Evolutionary conservation across 164 flowering plant species (phyloP).

Genomic region (Saururus chinensis): DNA sequence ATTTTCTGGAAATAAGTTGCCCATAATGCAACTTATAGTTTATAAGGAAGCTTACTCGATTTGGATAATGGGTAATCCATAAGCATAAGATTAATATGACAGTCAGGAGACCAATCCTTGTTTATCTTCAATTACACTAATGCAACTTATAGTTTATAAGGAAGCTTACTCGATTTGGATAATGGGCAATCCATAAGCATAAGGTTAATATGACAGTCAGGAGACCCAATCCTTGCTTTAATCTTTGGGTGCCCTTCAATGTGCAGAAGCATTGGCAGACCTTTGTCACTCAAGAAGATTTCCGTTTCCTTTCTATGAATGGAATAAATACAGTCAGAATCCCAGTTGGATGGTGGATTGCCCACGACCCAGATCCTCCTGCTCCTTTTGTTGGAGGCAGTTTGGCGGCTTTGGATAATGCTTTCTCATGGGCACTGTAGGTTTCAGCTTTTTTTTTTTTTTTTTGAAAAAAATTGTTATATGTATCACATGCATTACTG

Average conservation of each 20-base stretch:
- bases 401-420: slow-evolving; percentile 70
- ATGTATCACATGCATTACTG: background rate
- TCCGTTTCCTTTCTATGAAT: slow-evolving; percentile 47
- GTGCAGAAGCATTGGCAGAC: slow-evolving; percentile 59
- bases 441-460: slow-evolving; percentile 44
- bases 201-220: background rate
- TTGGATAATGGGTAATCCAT: too few relatives aligned
- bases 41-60: too few relatives aligned
- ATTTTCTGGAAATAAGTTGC: too few relatives aligned
- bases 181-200: background rate
- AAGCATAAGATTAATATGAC: background rate
- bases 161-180: too few relatives aligned
- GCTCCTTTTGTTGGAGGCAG: slow-evolving; percentile 67
- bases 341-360: slow-evolving; percentile 98
- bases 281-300: slow-evolving; percentile 50
- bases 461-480: background rate
- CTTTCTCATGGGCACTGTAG: slow-evolving; percentile 89
- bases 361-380: slow-evolving; percentile 75
- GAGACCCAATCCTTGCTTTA: background rate
- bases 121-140: background rate
- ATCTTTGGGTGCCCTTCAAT: background rate
- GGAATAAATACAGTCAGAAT: slow-evolving; percentile 85
- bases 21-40: too few relatives aligned
- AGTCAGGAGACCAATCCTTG: background rate
- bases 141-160: too few relatives aligned